A percentile compares a stretch with the other conserved stretches of the same genome.
Evolutionary conservation across 1,284 basidiomycete species (phyloP).

Genomic region (Apiotrichum montevideense): DNA sequence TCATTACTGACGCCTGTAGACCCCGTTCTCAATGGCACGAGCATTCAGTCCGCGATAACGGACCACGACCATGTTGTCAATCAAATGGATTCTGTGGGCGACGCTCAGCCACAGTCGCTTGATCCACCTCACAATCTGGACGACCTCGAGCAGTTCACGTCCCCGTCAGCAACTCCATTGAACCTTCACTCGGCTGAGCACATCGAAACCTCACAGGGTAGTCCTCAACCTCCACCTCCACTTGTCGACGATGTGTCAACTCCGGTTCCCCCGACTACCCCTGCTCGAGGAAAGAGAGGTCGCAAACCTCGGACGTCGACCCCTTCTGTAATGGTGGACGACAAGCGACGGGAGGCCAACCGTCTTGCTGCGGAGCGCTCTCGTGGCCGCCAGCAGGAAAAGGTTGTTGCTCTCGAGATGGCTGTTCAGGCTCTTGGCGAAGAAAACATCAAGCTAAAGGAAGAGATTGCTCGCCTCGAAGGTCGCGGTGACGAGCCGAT

Average conservation of each 20-base stretch:
- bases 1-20: neutral
- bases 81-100: too few relatives aligned
- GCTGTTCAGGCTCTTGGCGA: constrained; percentile 29
- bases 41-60: neutral
- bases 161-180: neutral
- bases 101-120: too few relatives aligned
- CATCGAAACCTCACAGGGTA: too few relatives aligned
- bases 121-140: too few relatives aligned
- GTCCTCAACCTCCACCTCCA: too few relatives aligned
- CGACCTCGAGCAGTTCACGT: too few relatives aligned
- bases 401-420: constrained; percentile 30
- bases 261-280: neutral
- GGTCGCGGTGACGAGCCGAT: constrained; percentile 3
- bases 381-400: constrained; percentile 34
- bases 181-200: too few relatives aligned
- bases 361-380: constrained; percentile 45
- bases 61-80: neutral
- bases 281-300: neutral
- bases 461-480: constrained; percentile 32
- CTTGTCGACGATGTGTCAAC: neutral
- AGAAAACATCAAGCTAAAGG: constrained; percentile 39
- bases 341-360: constrained; percentile 42
- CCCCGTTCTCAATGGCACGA: neutral
- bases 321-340: constrained; percentile 22
- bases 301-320: constrained; percentile 5